phyloP scores from a whole-genome alignment of 495 filamentous ascomycete species.

The Hypoxylon perforatum region DNA sequence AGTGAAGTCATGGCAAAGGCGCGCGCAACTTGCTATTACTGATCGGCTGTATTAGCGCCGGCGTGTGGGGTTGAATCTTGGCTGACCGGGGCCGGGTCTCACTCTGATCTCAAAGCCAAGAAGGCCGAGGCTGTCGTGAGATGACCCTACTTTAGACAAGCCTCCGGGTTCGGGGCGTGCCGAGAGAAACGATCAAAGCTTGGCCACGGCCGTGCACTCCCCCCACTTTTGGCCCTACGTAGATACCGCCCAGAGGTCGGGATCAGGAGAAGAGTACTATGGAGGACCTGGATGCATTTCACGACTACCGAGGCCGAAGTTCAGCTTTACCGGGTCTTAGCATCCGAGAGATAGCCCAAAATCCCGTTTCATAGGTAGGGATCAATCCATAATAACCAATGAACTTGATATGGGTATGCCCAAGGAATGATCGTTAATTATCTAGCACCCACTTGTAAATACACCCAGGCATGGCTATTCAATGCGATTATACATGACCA shows the following conservation, averaged over 20 bases:
- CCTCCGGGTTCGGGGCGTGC: slow-evolving; percentile 1
- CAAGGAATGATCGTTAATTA: too few species aligned
- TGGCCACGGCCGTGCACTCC: neutral
- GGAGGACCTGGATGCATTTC: neutral
- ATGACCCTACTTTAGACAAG: neutral
- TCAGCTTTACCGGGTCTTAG: neutral
- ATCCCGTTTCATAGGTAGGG: too few species aligned
- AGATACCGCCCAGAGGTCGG: neutral
- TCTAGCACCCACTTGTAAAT: too few species aligned
- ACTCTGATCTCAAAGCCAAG: neutral
- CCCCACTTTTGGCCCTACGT: neutral
- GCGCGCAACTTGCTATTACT: slow-evolving; percentile 8
- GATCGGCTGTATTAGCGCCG: neutral
- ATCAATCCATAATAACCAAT: too few species aligned
- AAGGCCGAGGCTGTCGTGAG: neutral
- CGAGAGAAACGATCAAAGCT: neutral
- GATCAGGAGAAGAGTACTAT: neutral
- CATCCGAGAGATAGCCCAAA: too few species aligned
- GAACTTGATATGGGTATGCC: too few species aligned
- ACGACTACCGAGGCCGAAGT: neutral
- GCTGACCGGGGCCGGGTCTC: neutral
- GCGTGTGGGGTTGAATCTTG: neutral
- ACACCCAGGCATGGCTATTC: too few species aligned
- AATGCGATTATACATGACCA: too few species aligned
- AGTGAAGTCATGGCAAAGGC: neutral